Evolutionary conservation across 2,329 filamentous ascomycete species (phyloP).

Genomic region (Mariannaea sp.): DNA sequence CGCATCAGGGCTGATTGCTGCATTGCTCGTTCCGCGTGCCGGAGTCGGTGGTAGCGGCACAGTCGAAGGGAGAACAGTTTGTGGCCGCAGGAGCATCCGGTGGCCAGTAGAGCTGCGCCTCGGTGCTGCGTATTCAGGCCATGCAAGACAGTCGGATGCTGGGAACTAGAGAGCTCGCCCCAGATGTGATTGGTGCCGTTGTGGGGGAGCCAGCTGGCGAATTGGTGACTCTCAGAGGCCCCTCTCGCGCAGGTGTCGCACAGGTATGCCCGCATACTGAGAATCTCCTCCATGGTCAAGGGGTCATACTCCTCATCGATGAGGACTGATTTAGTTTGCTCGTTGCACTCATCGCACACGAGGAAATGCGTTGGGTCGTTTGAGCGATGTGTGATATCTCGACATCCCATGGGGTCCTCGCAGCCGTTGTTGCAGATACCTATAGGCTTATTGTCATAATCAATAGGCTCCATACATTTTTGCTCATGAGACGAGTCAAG

Average conservation of each 20-base stretch:
- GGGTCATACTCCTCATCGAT: conserved; percentile 9
- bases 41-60: conserved; percentile 44
- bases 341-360: conserved; percentile 35
- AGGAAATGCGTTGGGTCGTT: conserved; percentile 25
- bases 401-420: conserved; percentile 17
- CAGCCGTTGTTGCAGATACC: conserved; percentile 16
- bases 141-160: background rate
- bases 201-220: conserved; percentile 4
- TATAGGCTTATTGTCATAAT: conserved; percentile 15
- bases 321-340: conserved; percentile 25
- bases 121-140: conserved; percentile 12
- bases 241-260: conserved; percentile 39
- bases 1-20: conserved; percentile 31
- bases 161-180: conserved; percentile 25
- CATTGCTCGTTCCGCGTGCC: conserved; percentile 35
- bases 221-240: background rate
- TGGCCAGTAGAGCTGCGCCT: conserved; percentile 30
- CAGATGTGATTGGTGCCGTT: conserved; percentile 34
- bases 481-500: background rate
- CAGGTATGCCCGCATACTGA: conserved; percentile 44
- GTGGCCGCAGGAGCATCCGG: conserved; percentile 45
- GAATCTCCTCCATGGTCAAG: conserved; percentile 32
- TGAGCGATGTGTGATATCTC: conserved; percentile 24
- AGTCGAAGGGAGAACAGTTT: conserved; percentile 43
- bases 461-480: conserved; percentile 25